Evolutionary conservation across 2,329 filamentous ascomycete genomes (phyloP), one percentile per base, ranked within the genome.

Genomic region (Exophiala viscosa): DNA sequence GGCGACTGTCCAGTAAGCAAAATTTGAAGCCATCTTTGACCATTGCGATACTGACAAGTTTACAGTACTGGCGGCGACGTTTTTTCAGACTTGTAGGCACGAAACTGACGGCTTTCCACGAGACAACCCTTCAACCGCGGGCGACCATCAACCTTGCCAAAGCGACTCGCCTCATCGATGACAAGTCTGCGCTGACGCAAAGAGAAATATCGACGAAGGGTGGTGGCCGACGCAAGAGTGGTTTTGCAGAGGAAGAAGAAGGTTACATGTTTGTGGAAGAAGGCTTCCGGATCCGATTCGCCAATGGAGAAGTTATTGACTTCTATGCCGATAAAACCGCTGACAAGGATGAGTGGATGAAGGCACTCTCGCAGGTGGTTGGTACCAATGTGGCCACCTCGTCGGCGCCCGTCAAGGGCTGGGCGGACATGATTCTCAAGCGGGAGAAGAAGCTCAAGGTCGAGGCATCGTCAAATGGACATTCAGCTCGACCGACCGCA

Each of bases 221-320:
- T 59, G 88, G 90, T 50, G 85, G 84, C 62, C 87, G 93, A 39
- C 87, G 93, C 50, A 90, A 95, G 69, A 96, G 91, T 32, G 93
- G 89, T 9, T 99, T 99, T 69, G 91, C 92, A 1, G 93, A 97
- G 70, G 93, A 99, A 61, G 93, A 99, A 72, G 93, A 99, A 68
- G 93, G 93, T 38, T 99, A 99, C 76, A 96, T 96, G 88, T 99
- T 99, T 69, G 92, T 99, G 48, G 93, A 99, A 70, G 93, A 99
- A 69, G 93, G 93, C 2, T 99, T 99, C 85, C 89, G 93, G 36
- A 95, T 99, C 68, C 90, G 92, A 52, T 99, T 99, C 73, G 95
- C 89, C 68, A 99, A 99, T 66, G 93, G 93, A 57, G 93, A 99
- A 73, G 85, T 96, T 59, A 99, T 99, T 67, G 92, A 97, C 76